These are phyloP conservation scores for Galerina sulciceps DNA, from an alignment of 768 basidiomycete species.

Conservation along the genomic window DNA sequence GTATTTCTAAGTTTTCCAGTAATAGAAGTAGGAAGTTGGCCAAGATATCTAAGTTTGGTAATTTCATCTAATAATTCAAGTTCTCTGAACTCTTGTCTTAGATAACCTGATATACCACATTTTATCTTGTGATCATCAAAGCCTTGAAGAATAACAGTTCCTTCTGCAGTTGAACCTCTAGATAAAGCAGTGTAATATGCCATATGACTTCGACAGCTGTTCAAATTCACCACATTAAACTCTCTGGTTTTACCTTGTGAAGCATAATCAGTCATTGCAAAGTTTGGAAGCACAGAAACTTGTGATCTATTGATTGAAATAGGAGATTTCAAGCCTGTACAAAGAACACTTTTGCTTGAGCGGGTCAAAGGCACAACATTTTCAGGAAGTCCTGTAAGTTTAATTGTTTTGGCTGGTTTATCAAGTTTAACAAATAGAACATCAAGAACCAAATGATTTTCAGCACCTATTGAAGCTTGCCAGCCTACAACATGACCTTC, in stretches of 20 bases:
- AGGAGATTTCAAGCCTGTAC: slow-evolving; percentile 5
- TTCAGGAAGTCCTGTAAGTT: slow-evolving; percentile 25
- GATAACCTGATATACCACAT: neutral
- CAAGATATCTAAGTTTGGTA: too few species aligned
- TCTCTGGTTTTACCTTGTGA: slow-evolving; percentile 35
- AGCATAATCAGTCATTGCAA: slow-evolving; percentile 39
- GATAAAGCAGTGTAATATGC: slow-evolving; percentile 30
- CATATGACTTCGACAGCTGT: slow-evolving; percentile 24
- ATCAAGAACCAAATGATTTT: slow-evolving; percentile 24
- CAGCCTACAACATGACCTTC: slow-evolving; percentile 32
- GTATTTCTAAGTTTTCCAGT: too few species aligned
- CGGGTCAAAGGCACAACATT: slow-evolving; percentile 32
- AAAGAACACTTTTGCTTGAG: neutral
- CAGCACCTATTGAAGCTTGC: slow-evolving; percentile 14
- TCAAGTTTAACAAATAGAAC: slow-evolving; percentile 31
- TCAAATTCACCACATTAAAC: slow-evolving; percentile 29
- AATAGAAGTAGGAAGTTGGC: too few species aligned
- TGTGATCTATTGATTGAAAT: slow-evolving; percentile 25
- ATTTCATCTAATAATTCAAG: neutral
- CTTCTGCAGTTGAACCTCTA: neutral
- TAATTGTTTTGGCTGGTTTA: slow-evolving; percentile 24
- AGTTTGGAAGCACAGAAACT: slow-evolving; percentile 29
- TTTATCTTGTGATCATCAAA: neutral
- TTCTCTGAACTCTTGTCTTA: neutral
- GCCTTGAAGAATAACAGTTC: neutral